Base-by-base conservation (phyloP, 2,329 filamentous ascomycete genomes). In the Colletotrichum spaethianum region DNA sequence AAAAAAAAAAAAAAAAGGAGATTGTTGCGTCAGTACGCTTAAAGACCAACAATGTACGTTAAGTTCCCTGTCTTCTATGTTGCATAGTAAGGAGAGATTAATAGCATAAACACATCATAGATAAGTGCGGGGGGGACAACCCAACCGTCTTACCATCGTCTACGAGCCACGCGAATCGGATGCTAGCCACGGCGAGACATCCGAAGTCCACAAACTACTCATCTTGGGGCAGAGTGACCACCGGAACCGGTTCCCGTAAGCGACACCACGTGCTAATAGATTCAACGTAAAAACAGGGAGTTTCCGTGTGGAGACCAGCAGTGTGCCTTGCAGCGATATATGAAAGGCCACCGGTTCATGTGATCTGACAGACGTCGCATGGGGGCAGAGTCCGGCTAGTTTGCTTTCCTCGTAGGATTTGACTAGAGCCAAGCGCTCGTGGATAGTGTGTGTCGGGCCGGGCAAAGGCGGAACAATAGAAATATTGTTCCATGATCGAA, bases 401-500 rank as follows among this genome's bases (percentile, higher is more conserved):
- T 53, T 50, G 52, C 14, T 16, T 26, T 20, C 23, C 8, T 53
- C 44, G 44, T n/a, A 31, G 28, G 55, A 18, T 59, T 8, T 16
- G 40, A 31, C 23, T 18, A 1, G 8, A n/a, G 50, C 33, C 8
- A 20, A 38, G 9, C 26, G 31, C 20, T 20, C 14, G 28, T 11
- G 20, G 18, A 28, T 36, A 7, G 28, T n/a, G 48, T 42, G 56
- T 38, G 36, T 50, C 64, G 55, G 69, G 69, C 69, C 36, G 57
- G 69, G 69, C 57, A 63, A 72, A 68, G 69, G 64, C 69, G 69
- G 69, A 23, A 63, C n/a, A 72, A 69, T 57, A 23, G 48, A 4
- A 59, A 38, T 26, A 57, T 61, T 46, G 64, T 6, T 20, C 40
- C 16, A n/a, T 7, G 53, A 50, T 44, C 46, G 44, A 56, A 6